These are phyloP conservation scores for Monilinia aucupariae DNA, from an alignment of 2,329 filamentous ascomycete genomes.

Conservation along the genomic window DNA sequence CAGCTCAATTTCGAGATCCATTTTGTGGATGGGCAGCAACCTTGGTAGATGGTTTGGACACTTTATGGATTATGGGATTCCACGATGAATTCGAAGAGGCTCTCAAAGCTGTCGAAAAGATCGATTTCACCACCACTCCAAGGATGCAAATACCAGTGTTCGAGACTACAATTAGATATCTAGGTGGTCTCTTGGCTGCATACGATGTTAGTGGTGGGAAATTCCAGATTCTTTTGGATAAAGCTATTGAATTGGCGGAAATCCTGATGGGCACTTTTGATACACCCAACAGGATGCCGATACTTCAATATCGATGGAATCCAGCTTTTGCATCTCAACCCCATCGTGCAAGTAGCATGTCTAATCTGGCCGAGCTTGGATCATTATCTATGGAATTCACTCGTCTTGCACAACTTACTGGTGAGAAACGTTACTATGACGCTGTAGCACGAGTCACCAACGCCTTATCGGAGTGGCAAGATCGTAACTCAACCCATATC, in stretches of 20 bases:
- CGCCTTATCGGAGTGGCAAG: slow-evolving; percentile 69
- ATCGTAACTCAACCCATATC: slow-evolving; percentile 54
- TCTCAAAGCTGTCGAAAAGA: slow-evolving; percentile 59
- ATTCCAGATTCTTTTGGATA: slow-evolving; percentile 62
- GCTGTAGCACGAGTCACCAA: slow-evolving; percentile 81
- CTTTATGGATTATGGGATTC: slow-evolving; percentile 80
- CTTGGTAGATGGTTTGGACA: slow-evolving; percentile 75
- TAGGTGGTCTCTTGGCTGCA: slow-evolving; percentile 78
- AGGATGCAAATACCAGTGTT: slow-evolving; percentile 77
- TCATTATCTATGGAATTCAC: slow-evolving; percentile 86
- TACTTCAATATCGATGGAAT: slow-evolving; percentile 74
- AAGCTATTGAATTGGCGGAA: slow-evolving; percentile 67
- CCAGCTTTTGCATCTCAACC: slow-evolving; percentile 58
- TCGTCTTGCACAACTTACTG: slow-evolving; percentile 77
- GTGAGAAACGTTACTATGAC: slow-evolving; percentile 79
- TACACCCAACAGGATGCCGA: slow-evolving; percentile 89
- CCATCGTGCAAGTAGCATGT: slow-evolving; percentile 52
- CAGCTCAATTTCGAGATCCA: slow-evolving; percentile 63
- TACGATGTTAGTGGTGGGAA: slow-evolving; percentile 75
- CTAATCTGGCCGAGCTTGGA: slow-evolving; percentile 53
- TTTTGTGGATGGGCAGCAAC: slow-evolving; percentile 93
- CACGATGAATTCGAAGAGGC: slow-evolving; percentile 76
- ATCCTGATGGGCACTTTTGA: slow-evolving; percentile 69
- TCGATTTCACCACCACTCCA: slow-evolving; percentile 75
- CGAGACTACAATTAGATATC: slow-evolving; percentile 85